These are phyloP conservation scores for Colletotrichum spaethianum DNA, from an alignment of 2,329 filamentous ascomycete species.

Conservation along the genomic window DNA sequence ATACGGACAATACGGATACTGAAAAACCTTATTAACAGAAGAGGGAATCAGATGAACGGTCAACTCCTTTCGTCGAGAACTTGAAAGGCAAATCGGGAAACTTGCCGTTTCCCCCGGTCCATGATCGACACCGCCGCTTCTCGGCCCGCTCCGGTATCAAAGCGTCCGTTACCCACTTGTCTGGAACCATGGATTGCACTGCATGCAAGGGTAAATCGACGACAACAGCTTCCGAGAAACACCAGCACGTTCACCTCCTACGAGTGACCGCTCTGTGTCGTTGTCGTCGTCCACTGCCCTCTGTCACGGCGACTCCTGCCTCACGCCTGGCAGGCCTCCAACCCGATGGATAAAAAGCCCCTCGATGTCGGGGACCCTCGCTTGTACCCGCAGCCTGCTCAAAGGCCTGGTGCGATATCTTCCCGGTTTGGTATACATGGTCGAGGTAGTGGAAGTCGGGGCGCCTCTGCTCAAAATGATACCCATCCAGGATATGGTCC, in stretches of 20 bases:
- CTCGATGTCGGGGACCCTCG: slow-evolving; percentile 12
- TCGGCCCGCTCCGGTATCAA: slow-evolving; percentile 37
- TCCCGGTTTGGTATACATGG: slow-evolving; percentile 14
- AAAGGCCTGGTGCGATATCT: slow-evolving; percentile 16
- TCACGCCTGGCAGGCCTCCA: slow-evolving; percentile 12
- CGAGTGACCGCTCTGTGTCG: neutral
- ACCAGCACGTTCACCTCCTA: neutral
- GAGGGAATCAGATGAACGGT: slow-evolving; percentile 26
- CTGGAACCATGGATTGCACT: neutral
- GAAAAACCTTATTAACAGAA: slow-evolving; percentile 15
- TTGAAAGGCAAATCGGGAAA: slow-evolving; percentile 28
- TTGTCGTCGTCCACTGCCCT: slow-evolving; percentile 3
- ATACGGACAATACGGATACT: neutral
- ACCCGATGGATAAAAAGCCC: neutral
- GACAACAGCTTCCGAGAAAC: neutral
- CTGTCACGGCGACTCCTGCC: neutral
- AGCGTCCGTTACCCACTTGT: slow-evolving; percentile 24
- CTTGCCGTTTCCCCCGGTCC: slow-evolving; percentile 5
- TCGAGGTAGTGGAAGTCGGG: slow-evolving; percentile 36
- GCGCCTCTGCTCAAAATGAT: slow-evolving; percentile 24
- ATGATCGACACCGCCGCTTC: slow-evolving; percentile 23
- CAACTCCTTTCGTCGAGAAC: neutral
- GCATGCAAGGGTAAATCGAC: neutral
- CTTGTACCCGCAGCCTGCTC: slow-evolving; percentile 8
- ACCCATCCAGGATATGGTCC: slow-evolving; percentile 55